phyloP scores from a whole-genome alignment of 768 basidiomycete genomes.

The Termitomyces sp. region DNA sequence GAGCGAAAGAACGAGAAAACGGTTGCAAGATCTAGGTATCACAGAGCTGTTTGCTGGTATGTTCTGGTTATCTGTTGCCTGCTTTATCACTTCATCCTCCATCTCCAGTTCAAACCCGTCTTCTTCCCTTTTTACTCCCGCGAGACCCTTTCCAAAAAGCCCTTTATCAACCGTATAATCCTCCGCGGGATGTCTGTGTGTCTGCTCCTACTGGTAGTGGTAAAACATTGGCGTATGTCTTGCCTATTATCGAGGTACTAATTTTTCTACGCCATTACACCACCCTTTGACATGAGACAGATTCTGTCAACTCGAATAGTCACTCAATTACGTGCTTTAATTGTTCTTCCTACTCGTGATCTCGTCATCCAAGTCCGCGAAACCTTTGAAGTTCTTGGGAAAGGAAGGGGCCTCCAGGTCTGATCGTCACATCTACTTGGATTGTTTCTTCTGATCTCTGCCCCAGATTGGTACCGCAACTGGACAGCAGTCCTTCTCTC shows the following conservation, averaged over 20 bases:
- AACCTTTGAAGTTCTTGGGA: slow-evolving; percentile 82
- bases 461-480: slow-evolving; percentile 76
- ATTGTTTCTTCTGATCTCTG: slow-evolving; percentile 4
- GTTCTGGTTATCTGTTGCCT: slow-evolving; percentile 15
- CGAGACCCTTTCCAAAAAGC: slow-evolving; percentile 34
- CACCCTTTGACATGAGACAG: slow-evolving; percentile 34
- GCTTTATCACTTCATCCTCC: not conserved
- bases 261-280: not conserved
- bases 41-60: slow-evolving; percentile 85
- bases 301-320: slow-evolving; percentile 71
- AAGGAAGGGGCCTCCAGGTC: slow-evolving; percentile 89
- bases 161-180: slow-evolving; percentile 65
- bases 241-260: slow-evolving; percentile 88
- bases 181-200: slow-evolving; percentile 82
- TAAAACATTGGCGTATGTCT: slow-evolving; percentile 93
- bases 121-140: slow-evolving; percentile 79
- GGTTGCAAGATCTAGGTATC: slow-evolving; percentile 78
- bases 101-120: slow-evolving; percentile 77
- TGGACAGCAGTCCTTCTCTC: slow-evolving; percentile 91
- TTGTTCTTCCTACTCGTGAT: slow-evolving; percentile 93
- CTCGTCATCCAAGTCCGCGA: slow-evolving; percentile 90
- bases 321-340: slow-evolving; percentile 81
- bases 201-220: slow-evolving; percentile 98
- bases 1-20: slow-evolving; percentile 55
- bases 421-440: slow-evolving; percentile 12